Percentiles rank a stretch among this genome's conserved stretches.
Conservation (phyloP, 2,329 filamentous ascomycete genomes). For the Talaromyces amestolkiae region DNA sequence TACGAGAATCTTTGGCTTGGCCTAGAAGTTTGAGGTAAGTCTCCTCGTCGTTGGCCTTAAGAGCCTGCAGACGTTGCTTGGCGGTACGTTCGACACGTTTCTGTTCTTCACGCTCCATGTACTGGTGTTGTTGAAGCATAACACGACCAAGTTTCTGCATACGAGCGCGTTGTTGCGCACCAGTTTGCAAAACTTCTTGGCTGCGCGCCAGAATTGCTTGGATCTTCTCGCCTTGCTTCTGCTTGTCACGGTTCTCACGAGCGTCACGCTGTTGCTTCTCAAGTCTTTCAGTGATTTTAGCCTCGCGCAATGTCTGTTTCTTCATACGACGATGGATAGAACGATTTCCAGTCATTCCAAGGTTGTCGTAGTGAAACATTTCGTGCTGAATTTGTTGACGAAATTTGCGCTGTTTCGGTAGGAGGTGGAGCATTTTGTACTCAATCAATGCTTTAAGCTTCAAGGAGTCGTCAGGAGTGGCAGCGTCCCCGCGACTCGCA, state of each 20-base stretch:
- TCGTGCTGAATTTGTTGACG: slow-evolving; percentile 84
- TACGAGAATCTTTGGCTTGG: slow-evolving; percentile 98
- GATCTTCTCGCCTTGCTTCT: slow-evolving; percentile 91
- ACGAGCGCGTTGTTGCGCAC: slow-evolving; percentile 66
- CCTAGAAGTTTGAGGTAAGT: slow-evolving; percentile 97
- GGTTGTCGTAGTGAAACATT: slow-evolving; percentile 93
- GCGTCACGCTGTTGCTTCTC: slow-evolving; percentile 98
- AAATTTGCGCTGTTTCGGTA: slow-evolving; percentile 81
- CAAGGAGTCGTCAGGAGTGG: slow-evolving; percentile 71
- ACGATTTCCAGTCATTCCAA: slow-evolving; percentile 95
- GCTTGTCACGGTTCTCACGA: slow-evolving; percentile 93
- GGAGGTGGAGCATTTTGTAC: slow-evolving; percentile 85
- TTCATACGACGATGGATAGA: slow-evolving; percentile 89
- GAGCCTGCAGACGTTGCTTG: slow-evolving; percentile 97
- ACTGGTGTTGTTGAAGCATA: slow-evolving; percentile 86
- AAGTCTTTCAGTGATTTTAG: slow-evolving; percentile 95
- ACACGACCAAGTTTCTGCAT: slow-evolving; percentile 82
- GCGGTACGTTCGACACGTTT: slow-evolving; percentile 96
- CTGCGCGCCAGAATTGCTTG: slow-evolving; percentile 81
- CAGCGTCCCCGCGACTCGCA: slow-evolving; percentile 64
- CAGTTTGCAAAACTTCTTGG: slow-evolving; percentile 69
- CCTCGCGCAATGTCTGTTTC: slow-evolving; percentile 93
- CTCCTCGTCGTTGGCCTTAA: slow-evolving; percentile 99
- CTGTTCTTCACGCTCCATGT: slow-evolving; percentile 99
- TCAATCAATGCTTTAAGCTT: slow-evolving; percentile 92